Evolutionary conservation across 148 eudicot genomes (phyloP).

Genomic region (Spergularia marina): DNA sequence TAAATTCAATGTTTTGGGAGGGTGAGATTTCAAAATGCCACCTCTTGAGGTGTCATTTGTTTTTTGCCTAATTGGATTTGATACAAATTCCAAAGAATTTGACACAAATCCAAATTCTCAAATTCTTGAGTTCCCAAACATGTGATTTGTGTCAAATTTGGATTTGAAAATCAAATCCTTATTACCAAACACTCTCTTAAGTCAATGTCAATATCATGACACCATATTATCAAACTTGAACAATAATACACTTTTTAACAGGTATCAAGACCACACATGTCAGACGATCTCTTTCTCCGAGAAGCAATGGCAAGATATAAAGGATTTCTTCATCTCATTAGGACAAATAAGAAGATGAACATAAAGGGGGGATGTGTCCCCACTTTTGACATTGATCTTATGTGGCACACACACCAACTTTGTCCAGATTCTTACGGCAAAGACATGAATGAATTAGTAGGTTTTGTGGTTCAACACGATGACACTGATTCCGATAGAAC

Average conservation of each 20-base stretch:
- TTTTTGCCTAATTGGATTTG: no score
- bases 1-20: no score
- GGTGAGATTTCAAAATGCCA: no score
- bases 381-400: constrained; percentile 89
- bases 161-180: no score
- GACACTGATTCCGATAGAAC: constrained; percentile 88
- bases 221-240: no score
- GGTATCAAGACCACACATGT: constrained; percentile 77
- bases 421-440: constrained; percentile 63
- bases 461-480: constrained; percentile 82
- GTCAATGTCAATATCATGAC: no score
- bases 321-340: constrained; percentile 84
- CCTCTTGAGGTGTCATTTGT: no score
- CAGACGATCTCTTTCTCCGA: constrained; percentile 57
- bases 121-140: no score
- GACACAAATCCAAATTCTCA: no score
- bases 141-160: no score
- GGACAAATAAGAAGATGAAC: constrained; percentile 58
- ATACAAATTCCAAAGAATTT: no score
- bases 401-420: constrained; percentile 97
- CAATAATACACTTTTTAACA: constrained; percentile 22
- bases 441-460: constrained; percentile 53
- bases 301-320: constrained; percentile 90
- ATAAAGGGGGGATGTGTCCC: constrained; percentile 67
- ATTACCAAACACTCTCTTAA: no score